Conservation (phyloP, 306 rosid species). For the Dalbergia cochinchinensis region DNA sequence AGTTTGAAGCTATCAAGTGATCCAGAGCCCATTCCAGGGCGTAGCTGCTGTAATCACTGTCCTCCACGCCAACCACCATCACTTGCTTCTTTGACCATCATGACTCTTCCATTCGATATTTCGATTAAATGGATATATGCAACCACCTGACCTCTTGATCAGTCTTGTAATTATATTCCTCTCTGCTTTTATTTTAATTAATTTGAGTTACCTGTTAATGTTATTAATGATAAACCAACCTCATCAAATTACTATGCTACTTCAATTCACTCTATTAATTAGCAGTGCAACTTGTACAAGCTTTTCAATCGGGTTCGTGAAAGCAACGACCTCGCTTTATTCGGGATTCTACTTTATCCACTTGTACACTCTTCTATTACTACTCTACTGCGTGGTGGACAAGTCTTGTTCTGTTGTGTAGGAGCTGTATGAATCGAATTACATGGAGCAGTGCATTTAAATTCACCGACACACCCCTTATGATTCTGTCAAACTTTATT, state of each 20-base stretch:
- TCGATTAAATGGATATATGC: neutral
- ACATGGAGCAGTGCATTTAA: too few species aligned
- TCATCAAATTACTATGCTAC: too few species aligned
- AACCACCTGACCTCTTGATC: neutral
- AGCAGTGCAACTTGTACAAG: neutral
- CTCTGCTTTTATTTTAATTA: too few species aligned
- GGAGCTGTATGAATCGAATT: too few species aligned
- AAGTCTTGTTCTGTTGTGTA: too few species aligned
- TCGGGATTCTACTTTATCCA: neutral
- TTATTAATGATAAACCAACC: too few species aligned
- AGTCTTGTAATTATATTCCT: too few species aligned
- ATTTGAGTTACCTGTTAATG: too few species aligned
- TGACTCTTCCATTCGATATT: neutral
- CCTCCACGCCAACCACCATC: constrained; percentile 76
- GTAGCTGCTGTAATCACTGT: constrained; percentile 64
- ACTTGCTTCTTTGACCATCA: constrained; percentile 59
- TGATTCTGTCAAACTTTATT: too few species aligned
- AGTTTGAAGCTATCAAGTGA: constrained; percentile 70
- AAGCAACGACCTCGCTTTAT: neutral
- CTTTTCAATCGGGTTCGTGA: constrained; percentile 4
- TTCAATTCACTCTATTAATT: too few species aligned
- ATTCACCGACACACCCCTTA: too few species aligned
- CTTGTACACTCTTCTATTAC: neutral
- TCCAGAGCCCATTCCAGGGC: constrained; percentile 76
- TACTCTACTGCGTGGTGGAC: neutral